Evolutionary conservation across 805 yeast species (phyloP).

Genomic region (Saccharomyces jurei): DNA sequence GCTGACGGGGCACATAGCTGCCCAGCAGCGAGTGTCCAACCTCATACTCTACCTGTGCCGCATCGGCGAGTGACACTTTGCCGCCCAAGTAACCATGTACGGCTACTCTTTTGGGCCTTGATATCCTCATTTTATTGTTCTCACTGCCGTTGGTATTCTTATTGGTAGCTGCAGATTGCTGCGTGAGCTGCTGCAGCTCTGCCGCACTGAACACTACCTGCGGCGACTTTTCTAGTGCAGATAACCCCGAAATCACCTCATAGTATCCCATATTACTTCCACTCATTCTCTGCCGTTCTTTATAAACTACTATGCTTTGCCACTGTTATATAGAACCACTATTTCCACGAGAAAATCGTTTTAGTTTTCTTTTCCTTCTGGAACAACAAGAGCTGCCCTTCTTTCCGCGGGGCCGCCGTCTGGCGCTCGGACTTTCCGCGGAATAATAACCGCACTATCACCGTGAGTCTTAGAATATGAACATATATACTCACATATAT

Average conservation of each 20-base stretch:
- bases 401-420: not conserved
- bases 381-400: not conserved
- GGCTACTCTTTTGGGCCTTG: constrained; percentile 9
- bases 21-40: constrained; percentile 27
- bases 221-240: constrained; percentile 27
- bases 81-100: constrained; percentile 29
- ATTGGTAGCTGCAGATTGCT: constrained; percentile 21
- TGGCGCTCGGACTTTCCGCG: not conserved
- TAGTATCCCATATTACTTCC: constrained; percentile 15
- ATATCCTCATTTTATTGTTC: constrained; percentile 8
- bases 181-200: constrained; percentile 22
- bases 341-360: not conserved
- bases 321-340: not conserved
- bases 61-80: constrained; percentile 20
- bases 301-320: not conserved
- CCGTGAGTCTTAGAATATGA: not conserved
- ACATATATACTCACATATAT: not conserved
- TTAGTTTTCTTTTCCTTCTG: not conserved
- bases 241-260: constrained; percentile 25
- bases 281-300: not conserved
- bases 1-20: constrained; percentile 28
- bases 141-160: constrained; percentile 16
- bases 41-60: constrained; percentile 20
- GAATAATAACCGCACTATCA: not conserved
- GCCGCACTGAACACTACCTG: constrained; percentile 19